Evolutionary conservation across 2,329 filamentous ascomycete genomes (phyloP).

Genomic region (Endoconidiophora laricicola): DNA sequence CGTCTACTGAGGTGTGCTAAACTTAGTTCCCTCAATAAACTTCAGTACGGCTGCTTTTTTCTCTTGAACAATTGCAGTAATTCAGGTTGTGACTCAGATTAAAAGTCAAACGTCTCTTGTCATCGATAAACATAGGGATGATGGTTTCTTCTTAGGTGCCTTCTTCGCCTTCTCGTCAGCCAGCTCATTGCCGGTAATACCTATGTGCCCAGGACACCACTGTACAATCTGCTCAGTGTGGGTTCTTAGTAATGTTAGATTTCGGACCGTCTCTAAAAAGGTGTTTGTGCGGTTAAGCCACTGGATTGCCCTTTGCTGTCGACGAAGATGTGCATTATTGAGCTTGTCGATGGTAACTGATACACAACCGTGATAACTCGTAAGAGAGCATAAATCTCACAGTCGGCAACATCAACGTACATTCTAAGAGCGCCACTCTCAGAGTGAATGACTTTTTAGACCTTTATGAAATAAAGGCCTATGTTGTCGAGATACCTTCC

Average conservation of each 20-base stretch:
- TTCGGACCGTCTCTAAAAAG: too few relatives aligned
- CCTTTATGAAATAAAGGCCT: neutral
- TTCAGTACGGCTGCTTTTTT: too few relatives aligned
- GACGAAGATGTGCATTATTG: neutral
- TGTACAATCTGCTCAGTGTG: too few relatives aligned
- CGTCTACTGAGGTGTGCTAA: too few relatives aligned
- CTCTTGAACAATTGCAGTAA: too few relatives aligned
- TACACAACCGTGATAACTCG: neutral
- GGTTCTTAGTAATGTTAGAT: too few relatives aligned
- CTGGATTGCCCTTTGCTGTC: constrained; percentile 21
- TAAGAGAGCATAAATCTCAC: too few relatives aligned
- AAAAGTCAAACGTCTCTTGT: too few relatives aligned
- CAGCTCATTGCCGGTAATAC: neutral
- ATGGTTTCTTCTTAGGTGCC: neutral
- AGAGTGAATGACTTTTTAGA: neutral
- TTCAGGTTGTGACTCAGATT: too few relatives aligned
- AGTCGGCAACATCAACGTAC: neutral
- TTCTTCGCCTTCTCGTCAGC: neutral
- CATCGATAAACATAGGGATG: too few relatives aligned
- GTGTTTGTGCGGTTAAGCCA: too few relatives aligned
- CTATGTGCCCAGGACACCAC: neutral
- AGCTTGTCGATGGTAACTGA: neutral
- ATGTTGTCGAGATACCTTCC: neutral
- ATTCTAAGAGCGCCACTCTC: neutral
- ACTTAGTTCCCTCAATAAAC: too few relatives aligned